Base-by-base conservation (phyloP, 2,329 filamentous ascomycete genomes). In the Cladobotryum mycophilum region DNA sequence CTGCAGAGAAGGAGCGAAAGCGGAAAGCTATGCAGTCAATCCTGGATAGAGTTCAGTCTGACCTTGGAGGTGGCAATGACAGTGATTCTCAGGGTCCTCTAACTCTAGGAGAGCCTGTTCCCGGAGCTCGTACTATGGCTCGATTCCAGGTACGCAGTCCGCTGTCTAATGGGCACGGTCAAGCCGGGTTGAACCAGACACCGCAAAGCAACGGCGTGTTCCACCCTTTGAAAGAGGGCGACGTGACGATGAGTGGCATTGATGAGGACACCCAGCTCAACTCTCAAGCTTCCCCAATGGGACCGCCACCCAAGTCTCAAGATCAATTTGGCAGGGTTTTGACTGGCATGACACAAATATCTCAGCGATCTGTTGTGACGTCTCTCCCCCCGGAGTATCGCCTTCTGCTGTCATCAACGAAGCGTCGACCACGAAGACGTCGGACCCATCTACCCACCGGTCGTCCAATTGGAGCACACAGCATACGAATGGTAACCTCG, bases 351-450 rank as follows among this genome's bases (percentile, higher is more conserved):
- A 79, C 76, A 2, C 80, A 82, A 53, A 73, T 83, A 18, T 88
- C 86, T 1, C 86, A 88, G 63, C 70, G 76, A 41, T 86, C 84
- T 4, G 76, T 72, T 1, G 67, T 84, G 41, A 82, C 80, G 14
- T 71, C 78, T 17, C 66, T 85, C 3, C 79, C 1, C 69, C 75
- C 0, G 81, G 79, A 4, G 70, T 81, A 48, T 80, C 79, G 4
- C 80, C 80, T 13, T 80, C 78, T 22, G 78, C 77, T 12, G 67
- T 79, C 52, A 72, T 84, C 48, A 96, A 97, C 60, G 90, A 95
- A 61, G 92, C 90, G 2, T 95, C 90, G 2, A 95, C 91, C 1
- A 96, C 91, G n/a, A 93, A 95, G 69, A 91, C 88, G 2, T 89
- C 88, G 1, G 83, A 87, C 54, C 80, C 82, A 5, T 89, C 86